Percentiles rank a stretch among this genome's conserved stretches.
These are phyloP conservation scores for Solanum megistacrolobum DNA, from an alignment of 257 asterid species.

Conservation along the genomic window DNA sequence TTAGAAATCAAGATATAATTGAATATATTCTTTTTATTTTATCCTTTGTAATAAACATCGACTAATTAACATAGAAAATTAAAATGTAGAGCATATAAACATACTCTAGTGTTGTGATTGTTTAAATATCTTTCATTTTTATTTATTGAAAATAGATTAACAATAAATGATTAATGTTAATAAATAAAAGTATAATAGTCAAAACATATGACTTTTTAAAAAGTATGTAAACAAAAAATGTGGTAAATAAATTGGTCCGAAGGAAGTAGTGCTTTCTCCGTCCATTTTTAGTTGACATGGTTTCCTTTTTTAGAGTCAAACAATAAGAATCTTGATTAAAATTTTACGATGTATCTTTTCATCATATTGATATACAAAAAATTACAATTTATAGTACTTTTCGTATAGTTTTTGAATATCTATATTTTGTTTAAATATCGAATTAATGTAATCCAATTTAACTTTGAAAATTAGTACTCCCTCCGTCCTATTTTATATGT, in stretches of 20 bases:
- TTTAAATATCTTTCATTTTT: no score
- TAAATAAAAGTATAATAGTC: not conserved
- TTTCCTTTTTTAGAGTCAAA: not conserved
- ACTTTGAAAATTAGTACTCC: no score
- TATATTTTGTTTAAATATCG: no score
- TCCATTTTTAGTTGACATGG: no score
- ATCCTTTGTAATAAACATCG: not conserved
- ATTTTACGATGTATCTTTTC: not conserved
- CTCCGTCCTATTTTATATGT: no score
- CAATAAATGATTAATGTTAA: not conserved
- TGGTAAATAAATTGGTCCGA: not conserved
- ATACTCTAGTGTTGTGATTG: not conserved
- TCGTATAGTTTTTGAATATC: no score
- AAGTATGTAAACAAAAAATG: not conserved
- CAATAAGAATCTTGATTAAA: rapidly evolving
- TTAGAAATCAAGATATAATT: not conserved
- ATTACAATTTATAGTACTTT: no score
- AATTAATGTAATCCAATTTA: no score
- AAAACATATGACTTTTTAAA: not conserved
- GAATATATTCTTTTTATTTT: no score
- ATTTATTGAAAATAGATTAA: not conserved
- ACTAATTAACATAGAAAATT: not conserved
- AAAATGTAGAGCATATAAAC: not conserved
- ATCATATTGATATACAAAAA: not conserved
- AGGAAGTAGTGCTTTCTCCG: no score